Evolutionary conservation across 2,329 filamentous ascomycete species (phyloP), one percentile per base, ranked within the genome.

Genomic region (Fusarium subtropicale): DNA sequence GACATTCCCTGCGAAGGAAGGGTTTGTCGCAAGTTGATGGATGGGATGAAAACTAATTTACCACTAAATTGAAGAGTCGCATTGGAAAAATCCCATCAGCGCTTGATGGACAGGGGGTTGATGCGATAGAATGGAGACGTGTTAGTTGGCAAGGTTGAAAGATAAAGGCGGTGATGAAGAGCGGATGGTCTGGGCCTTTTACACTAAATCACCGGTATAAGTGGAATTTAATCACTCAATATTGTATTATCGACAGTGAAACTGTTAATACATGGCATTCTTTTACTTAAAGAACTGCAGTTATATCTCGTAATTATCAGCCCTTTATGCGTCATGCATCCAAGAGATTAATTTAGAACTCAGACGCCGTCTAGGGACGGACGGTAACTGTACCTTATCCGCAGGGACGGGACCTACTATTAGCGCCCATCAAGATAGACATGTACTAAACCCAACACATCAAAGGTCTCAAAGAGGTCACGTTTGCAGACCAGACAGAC

Each of bases 61-160:
- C 39, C 46, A 55, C 39, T 55, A 58, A 53, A 71, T 56, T 60
- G 54, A 65, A 65, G 22, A 51, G 62, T 65, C 46, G 41, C 62
- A 65, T 54, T 54, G 47, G 42, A 54, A 64, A 60, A 65, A 54
- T 36, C 42, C 54, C 46, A 65, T 54, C 61, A 48, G 62, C 54
- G 54, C 50, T 61, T 66, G 52, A 64, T 54, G 50, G 28, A 64
- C 67, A 69, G 67, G 67, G 67, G 67, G 54, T 60, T 28, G 53
- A 60, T 70, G 66, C 38, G 55, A 66, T 51, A 22, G 10, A 44
- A 68, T 69, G 64, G 64, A 68, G 60, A 52, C 60, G 50, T 60
- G 59, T 55, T 33, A 60, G 64, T 48, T 71, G 53, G 57, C 66
- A 51, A 54, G 16, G 45, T 22, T 26, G 30, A 16, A 26, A 57